Base-by-base conservation (phyloP, 2,329 filamentous ascomycete genomes). In the Aspergillus jensenii region DNA sequence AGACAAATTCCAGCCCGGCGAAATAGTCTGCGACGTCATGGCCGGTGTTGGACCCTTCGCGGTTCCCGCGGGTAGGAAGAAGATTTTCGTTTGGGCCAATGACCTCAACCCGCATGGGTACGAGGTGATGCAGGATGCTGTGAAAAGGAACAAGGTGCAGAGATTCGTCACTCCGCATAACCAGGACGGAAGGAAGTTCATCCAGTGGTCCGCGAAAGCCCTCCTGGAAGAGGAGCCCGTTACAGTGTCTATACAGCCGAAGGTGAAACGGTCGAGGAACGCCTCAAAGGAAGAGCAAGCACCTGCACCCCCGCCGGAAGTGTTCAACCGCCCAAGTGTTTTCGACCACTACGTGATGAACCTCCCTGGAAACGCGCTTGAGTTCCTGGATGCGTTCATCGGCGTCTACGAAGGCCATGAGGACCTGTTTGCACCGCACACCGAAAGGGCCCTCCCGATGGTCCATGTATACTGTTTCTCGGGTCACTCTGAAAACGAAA, bases 341-440 rank as follows among this genome's bases (percentile, higher is more conserved):
- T 90, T 98, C 71, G 84, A 87, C n/a, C 95, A 98, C 78, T 99
- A 93, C 73, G 90, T 98, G 64, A 97, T 99, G 91, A 99, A 99
- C 76, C 87, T 99, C 15, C 95, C 95, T 0, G 95, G 93, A 1
- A 90, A 87, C 1, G 93, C 95, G 1, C 88, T 95, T 59, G 87
- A 90, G 58, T 99, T 99, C 72, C 82, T 97, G 68, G 79, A 85
- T 31, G 79, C 81, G 12, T 96, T 92, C 80, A 84, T 87, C 19
- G 93, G 95, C 4, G 76, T 96, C 15, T 98, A 97, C 71, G 78
- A 84, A n/a, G 87, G 87, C 3, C 81, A 85, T 23, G 87, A 92
- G 71, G 61, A 74, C 2, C 79, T 91, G 1, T 93, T 93, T 65
- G 70, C 76, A 27, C 85, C 87, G 1, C 74, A 84, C 58, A 88